A percentile compares a stretch with the other conserved stretches of the same genome.
These are phyloP conservation scores for Verticillium longisporum DNA, from an alignment of 2,329 filamentous ascomycete genomes.

Conservation along the genomic window DNA sequence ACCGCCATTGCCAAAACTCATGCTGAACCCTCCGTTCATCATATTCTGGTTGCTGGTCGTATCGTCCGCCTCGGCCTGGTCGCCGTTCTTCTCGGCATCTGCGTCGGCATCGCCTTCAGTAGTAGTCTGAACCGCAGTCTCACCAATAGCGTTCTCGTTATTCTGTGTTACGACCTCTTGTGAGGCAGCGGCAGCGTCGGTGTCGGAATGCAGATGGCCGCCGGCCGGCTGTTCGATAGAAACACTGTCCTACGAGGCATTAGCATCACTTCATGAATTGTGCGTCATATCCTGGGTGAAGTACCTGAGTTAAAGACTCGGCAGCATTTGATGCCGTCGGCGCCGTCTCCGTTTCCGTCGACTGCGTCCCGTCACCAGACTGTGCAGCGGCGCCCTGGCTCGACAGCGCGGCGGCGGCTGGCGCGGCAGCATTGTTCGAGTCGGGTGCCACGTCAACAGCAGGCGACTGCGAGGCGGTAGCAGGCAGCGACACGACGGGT, in stretches of 20 bases:
- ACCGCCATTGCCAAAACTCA: slow-evolving; percentile 49
- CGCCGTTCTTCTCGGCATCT: slow-evolving; percentile 10
- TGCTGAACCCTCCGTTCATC: slow-evolving; percentile 44
- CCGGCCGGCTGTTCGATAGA: neutral
- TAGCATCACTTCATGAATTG: too few relatives aligned
- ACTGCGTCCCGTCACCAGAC: neutral
- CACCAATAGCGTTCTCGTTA: slow-evolving; percentile 4
- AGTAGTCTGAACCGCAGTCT: slow-evolving; percentile 5
- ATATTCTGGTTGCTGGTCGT: slow-evolving; percentile 24
- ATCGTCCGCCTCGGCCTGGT: slow-evolving; percentile 15
- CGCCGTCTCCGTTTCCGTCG: neutral
- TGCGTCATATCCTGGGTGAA: too few relatives aligned
- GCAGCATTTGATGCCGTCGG: too few relatives aligned
- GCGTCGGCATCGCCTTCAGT: slow-evolving; percentile 5
- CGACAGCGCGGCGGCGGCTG: neutral
- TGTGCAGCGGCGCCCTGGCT: neutral
- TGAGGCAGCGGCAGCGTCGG: neutral
- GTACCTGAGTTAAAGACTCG: neutral
- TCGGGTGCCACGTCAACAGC: slow-evolving; percentile 9
- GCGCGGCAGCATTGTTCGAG: neutral
- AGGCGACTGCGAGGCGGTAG: slow-evolving; percentile 14
- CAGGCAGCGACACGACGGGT: slow-evolving; percentile 22
- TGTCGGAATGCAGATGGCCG: neutral
- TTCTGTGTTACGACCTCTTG: neutral
- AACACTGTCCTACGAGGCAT: neutral